These are phyloP conservation scores for Pulveroboletus sp. DNA, from an alignment of 768 basidiomycete genomes.

Conservation along the genomic window DNA sequence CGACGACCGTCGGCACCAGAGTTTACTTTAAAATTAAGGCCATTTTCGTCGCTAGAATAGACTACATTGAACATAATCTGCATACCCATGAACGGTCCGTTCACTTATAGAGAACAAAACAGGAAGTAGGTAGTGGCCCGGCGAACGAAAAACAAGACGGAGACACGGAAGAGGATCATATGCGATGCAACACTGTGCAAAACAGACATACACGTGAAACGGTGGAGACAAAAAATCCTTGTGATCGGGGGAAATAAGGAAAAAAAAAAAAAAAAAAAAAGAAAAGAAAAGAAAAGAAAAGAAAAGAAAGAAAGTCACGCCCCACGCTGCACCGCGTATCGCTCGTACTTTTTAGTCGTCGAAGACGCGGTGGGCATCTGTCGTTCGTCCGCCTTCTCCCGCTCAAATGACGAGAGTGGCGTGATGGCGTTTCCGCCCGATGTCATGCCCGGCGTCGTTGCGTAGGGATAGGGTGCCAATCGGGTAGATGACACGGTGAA, in stretches of 20 bases:
- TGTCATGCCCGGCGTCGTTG: conserved; percentile 37
- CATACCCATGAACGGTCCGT: background rate
- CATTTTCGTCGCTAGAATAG: conserved; percentile 16
- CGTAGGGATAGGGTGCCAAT: conserved; percentile 29
- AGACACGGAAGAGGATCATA: no score
- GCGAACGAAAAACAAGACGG: conserved; percentile 13
- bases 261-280: background rate
- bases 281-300: background rate
- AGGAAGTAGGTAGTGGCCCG: background rate
- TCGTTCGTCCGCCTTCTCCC: conserved; percentile 51
- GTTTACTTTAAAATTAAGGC: no score
- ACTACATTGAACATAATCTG: conserved; percentile 20
- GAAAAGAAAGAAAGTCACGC: background rate
- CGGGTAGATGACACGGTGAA: conserved; percentile 35
- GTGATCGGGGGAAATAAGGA: no score
- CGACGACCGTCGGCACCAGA: no score
- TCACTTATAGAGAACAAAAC: background rate
- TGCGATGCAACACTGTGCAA: no score
- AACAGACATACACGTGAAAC: no score
- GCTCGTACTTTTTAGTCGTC: conserved; percentile 31
- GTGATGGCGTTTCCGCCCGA: conserved; percentile 26
- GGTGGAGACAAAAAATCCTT: no score
- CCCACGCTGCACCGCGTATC: conserved; percentile 26
- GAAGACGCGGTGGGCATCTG: conserved; percentile 44
- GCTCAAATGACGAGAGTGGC: conserved; percentile 46